Conservation (phyloP, 441 rosid genomes). For the Populus hybrid region DNA sequence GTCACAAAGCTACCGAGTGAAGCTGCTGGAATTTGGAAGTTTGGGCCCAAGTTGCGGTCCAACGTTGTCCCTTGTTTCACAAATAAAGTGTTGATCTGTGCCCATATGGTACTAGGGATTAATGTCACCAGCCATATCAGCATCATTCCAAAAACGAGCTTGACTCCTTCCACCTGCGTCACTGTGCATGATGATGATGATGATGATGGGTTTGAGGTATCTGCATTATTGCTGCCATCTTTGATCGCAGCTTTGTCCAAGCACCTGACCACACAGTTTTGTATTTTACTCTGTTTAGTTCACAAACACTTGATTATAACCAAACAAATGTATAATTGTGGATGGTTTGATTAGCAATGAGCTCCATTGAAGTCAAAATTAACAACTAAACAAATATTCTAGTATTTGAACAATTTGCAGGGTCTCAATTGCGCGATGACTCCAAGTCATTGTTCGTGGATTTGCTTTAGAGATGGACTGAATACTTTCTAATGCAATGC, state of each 20-base stretch:
- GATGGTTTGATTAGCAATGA: neutral
- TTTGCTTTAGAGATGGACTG: neutral
- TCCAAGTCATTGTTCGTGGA: neutral
- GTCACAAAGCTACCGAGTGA: conserved; percentile 74
- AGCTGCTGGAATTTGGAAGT: conserved; percentile 79
- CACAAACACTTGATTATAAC: neutral
- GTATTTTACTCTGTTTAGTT: neutral
- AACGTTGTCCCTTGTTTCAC: conserved; percentile 91
- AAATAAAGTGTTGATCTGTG: conserved; percentile 84
- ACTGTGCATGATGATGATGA: conserved; percentile 65
- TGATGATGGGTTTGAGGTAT: conserved; percentile 30
- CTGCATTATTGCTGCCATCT: conserved; percentile 14
- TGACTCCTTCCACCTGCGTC: conserved; percentile 77
- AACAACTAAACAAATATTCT: neutral
- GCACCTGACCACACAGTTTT: conserved; percentile 40
- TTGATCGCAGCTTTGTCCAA: conserved; percentile 85
- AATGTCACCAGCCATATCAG: conserved; percentile 71
- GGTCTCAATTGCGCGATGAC: neutral
- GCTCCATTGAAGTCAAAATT: neutral
- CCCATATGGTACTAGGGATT: conserved; percentile 81
- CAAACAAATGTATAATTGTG: neutral
- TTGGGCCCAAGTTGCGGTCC: conserved; percentile 51
- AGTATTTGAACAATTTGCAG: neutral
- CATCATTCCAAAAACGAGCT: conserved; percentile 66
- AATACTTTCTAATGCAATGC: neutral